Percentiles rank a stretch among this genome's conserved stretches.
These are phyloP conservation scores for Hypoxylon sp. DNA, from an alignment of 2,329 filamentous ascomycete species.

Conservation along the genomic window DNA sequence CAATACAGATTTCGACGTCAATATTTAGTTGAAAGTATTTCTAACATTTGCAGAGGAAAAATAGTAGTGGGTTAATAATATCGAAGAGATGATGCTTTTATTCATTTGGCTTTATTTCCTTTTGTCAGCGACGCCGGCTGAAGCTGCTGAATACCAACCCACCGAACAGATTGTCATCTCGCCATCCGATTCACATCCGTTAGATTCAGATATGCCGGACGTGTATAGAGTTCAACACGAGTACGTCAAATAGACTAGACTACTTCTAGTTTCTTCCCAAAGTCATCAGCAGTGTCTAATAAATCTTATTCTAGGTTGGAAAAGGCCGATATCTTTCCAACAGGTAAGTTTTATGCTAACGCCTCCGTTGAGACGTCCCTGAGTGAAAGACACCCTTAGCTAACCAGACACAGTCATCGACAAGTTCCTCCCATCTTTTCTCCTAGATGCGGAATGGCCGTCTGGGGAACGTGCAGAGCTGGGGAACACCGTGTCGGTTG, in stretches of 20 bases:
- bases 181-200: not conserved
- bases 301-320: constrained; percentile 23
- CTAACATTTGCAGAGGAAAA: not conserved
- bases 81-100: constrained; percentile 9
- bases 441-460: constrained; percentile 65
- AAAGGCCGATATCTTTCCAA: constrained; percentile 46
- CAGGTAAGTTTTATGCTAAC: constrained; percentile 49
- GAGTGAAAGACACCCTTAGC: not conserved
- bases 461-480: constrained; percentile 61
- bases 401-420: constrained; percentile 63
- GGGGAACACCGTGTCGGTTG: constrained; percentile 65
- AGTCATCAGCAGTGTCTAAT: constrained; percentile 3
- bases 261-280: not conserved
- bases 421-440: constrained; percentile 69
- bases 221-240: constrained; percentile 36
- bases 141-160: constrained; percentile 8
- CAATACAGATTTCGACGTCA: constrained; percentile 4
- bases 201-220: constrained; percentile 32
- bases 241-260: constrained; percentile 8
- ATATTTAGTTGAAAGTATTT: not conserved
- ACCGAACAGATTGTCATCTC: constrained; percentile 23
- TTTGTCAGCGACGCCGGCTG: constrained; percentile 8
- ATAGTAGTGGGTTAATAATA: not conserved
- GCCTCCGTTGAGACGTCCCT: not conserved
- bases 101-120: constrained; percentile 12